These are phyloP conservation scores for Sinapis alba DNA, from an alignment of 441 rosid species.

Conservation along the genomic window DNA sequence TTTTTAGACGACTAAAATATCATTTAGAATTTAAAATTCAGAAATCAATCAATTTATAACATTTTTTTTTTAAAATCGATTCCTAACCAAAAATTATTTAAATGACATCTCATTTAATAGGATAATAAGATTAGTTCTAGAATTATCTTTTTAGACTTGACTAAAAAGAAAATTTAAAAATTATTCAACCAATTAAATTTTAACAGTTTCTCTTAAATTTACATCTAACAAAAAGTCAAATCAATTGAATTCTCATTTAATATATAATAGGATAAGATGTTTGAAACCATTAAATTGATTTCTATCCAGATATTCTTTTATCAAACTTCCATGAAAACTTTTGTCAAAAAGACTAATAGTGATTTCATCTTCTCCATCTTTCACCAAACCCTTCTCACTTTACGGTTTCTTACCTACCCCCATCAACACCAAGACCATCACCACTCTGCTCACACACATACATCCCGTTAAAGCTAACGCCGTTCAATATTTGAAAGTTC, in stretches of 20 bases:
- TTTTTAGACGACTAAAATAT: too few species aligned
- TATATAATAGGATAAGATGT: too few species aligned
- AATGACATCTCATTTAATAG: too few species aligned
- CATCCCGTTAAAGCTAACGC: constrained; percentile 27
- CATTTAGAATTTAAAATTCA: too few species aligned
- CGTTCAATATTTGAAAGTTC: constrained; percentile 4
- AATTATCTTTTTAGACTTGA: too few species aligned
- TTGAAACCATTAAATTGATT: background rate
- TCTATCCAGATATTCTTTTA: background rate
- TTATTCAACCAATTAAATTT: background rate
- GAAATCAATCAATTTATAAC: too few species aligned
- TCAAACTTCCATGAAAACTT: background rate
- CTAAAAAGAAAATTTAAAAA: too few species aligned
- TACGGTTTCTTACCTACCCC: constrained; percentile 35
- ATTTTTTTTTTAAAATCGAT: too few species aligned
- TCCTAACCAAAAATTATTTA: too few species aligned
- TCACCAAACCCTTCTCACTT: constrained; percentile 36
- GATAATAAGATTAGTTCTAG: background rate
- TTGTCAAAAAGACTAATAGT: background rate
- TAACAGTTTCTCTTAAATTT: too few species aligned
- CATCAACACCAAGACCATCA: constrained; percentile 19
- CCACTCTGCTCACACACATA: constrained; percentile 6
- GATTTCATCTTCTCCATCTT: background rate
- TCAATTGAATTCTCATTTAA: background rate
- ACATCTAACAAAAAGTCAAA: too few species aligned